phyloP scores from a whole-genome alignment of 2,329 filamentous ascomycete species.

The Scopulariopsis brevicaulis region DNA sequence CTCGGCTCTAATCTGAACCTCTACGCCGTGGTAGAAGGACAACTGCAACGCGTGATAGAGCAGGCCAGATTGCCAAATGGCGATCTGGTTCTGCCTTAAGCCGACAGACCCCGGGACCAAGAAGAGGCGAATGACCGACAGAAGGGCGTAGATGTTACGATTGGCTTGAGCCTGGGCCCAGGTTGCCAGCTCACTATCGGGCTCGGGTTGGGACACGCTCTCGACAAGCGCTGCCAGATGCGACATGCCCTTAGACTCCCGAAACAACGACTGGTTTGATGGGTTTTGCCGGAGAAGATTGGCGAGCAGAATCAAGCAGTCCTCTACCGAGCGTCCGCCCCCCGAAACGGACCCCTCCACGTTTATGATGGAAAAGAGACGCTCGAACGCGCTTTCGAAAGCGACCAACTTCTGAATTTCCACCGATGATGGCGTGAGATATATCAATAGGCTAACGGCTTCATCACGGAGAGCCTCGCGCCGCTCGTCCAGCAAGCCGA shows the following conservation, averaged over 20 bases:
- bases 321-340: conserved; percentile 80
- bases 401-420: conserved; percentile 93
- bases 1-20: conserved; percentile 72
- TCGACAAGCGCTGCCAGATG: conserved; percentile 60
- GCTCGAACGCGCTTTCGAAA: conserved; percentile 88
- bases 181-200: conserved; percentile 46
- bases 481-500: conserved; percentile 71
- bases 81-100: conserved; percentile 71
- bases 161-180: conserved; percentile 73
- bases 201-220: conserved; percentile 36
- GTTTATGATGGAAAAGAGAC: conserved; percentile 71
- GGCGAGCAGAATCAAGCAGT: conserved; percentile 81
- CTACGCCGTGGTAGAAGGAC: conserved; percentile 64
- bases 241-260: conserved; percentile 75
- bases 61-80: conserved; percentile 76
- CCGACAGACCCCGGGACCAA: conserved; percentile 69
- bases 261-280: conserved; percentile 88
- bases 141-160: conserved; percentile 82
- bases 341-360: conserved; percentile 71
- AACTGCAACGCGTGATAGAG: conserved; percentile 71
- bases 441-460: conserved; percentile 74
- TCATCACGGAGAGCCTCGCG: conserved; percentile 84
- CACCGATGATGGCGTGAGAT: conserved; percentile 73
- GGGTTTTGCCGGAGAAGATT: conserved; percentile 80
- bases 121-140: conserved; percentile 80